phyloP scores from a whole-genome alignment of 192 early-diverging fungal genomes.

The Backusella morwellensis region DNA sequence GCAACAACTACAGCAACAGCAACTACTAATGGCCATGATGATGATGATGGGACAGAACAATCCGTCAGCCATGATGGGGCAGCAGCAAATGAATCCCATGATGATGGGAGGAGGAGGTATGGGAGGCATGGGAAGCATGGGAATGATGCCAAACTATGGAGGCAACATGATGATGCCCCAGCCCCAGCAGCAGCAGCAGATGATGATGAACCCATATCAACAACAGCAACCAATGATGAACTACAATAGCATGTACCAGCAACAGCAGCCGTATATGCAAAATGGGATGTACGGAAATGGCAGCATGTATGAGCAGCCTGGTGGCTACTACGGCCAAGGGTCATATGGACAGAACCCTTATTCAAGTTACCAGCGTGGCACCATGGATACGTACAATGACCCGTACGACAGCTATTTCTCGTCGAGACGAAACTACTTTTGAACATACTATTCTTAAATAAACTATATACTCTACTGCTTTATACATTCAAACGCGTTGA shows the following conservation, averaged over 20 bases:
- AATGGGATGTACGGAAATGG: neutral
- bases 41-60: neutral
- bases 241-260: neutral
- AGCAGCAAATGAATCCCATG: neutral
- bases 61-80: conserved; percentile 1
- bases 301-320: neutral
- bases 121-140: neutral
- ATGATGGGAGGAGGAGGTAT: neutral
- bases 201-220: conserved; percentile 5
- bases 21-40: neutral
- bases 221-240: neutral
- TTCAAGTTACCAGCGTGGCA: neutral
- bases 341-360: neutral
- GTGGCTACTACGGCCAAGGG: neutral
- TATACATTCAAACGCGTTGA: neutral
- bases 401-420: neutral
- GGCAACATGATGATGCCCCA: conserved; percentile 9
- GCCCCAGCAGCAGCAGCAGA: neutral
- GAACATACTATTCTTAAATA: neutral
- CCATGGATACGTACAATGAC: neutral
- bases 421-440: conserved; percentile 12
- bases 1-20: neutral
- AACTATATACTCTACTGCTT: too few relatives aligned
- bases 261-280: neutral
- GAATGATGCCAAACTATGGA: conserved; percentile 3